Evolutionary conservation across 2,329 filamentous ascomycete genomes (phyloP).

Genomic region (Alternaria ethzedia): DNA sequence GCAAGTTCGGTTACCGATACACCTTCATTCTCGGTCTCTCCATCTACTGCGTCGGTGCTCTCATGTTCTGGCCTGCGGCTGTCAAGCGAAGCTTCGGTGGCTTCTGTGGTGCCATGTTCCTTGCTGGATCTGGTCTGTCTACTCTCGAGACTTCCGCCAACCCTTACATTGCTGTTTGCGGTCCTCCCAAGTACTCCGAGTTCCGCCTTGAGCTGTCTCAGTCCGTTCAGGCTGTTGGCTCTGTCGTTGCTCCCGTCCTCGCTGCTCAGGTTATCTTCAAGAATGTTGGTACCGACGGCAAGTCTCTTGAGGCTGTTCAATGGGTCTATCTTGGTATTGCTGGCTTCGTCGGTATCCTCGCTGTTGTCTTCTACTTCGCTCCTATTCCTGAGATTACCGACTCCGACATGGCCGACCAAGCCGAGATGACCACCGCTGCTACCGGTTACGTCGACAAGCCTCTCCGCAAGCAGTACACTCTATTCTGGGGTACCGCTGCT

Average conservation of each 20-base stretch:
- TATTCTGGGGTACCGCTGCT: conserved; percentile 44
- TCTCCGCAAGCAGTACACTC: conserved; percentile 65
- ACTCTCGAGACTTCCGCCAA: conserved; percentile 81
- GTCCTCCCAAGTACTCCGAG: conserved; percentile 75
- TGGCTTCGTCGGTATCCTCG: conserved; percentile 71
- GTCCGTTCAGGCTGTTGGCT: conserved; percentile 77
- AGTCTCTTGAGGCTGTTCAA: conserved; percentile 71
- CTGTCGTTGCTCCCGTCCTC: conserved; percentile 74
- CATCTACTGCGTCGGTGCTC: conserved; percentile 71
- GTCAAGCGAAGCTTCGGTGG: conserved; percentile 75
- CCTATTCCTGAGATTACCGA: conserved; percentile 70
- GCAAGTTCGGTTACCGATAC: conserved; percentile 77
- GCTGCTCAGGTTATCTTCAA: conserved; percentile 77
- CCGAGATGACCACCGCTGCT: conserved; percentile 46
- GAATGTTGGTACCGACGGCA: conserved; percentile 61
- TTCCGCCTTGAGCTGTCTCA: conserved; percentile 80
- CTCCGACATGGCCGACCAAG: conserved; percentile 63
- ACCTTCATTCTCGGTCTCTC: conserved; percentile 78
- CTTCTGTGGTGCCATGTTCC: conserved; percentile 74
- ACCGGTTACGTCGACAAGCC: conserved; percentile 65
- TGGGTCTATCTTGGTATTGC: conserved; percentile 84
- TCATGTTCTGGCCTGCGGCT: conserved; percentile 85
- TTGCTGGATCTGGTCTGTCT: conserved; percentile 75
- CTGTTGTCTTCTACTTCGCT: conserved; percentile 67
- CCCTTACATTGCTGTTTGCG: conserved; percentile 65